Percentiles rank a stretch among this genome's conserved stretches.
Evolutionary conservation across 1,284 basidiomycete genomes (phyloP).

Genomic region (Omphalotus olearius): DNA sequence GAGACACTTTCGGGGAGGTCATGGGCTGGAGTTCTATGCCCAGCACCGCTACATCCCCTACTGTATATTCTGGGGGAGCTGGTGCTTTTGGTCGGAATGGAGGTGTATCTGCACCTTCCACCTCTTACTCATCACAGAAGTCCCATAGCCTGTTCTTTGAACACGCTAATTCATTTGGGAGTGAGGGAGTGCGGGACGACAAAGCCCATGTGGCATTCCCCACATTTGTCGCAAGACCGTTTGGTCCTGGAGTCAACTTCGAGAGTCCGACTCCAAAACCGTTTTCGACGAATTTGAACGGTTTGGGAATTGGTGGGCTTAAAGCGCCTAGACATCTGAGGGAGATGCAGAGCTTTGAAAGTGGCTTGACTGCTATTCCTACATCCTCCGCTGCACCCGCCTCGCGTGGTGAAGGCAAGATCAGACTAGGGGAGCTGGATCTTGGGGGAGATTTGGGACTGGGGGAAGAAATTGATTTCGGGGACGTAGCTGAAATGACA

Average conservation of each 20-base stretch:
- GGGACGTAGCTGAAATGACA: neutral
- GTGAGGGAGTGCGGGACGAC: neutral
- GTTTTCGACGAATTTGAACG: constrained; percentile 15
- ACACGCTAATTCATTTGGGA: neutral
- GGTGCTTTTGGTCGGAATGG: neutral
- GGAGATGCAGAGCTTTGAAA: constrained; percentile 81
- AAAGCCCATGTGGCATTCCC: no score
- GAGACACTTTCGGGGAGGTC: constrained; percentile 61
- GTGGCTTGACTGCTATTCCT: constrained; percentile 55
- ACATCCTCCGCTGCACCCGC: neutral
- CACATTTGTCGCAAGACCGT: neutral
- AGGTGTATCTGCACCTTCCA: constrained; percentile 1
- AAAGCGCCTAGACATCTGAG: constrained; percentile 50
- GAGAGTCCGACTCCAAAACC: constrained; percentile 17
- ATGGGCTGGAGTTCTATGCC: constrained; percentile 53
- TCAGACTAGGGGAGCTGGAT: constrained; percentile 2
- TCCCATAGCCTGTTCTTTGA: constrained; percentile 3
- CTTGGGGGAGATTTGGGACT: neutral
- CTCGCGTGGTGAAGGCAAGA: neutral
- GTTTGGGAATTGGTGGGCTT: constrained; percentile 25
- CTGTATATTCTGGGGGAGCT: neutral
- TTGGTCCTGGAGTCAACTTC: constrained; percentile 2
- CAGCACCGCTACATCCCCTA: neutral
- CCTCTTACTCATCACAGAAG: neutral
- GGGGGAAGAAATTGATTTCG: neutral